Base-by-base conservation (phyloP, 2,329 filamentous ascomycete genomes). In the Fusarium sp. region DNA sequence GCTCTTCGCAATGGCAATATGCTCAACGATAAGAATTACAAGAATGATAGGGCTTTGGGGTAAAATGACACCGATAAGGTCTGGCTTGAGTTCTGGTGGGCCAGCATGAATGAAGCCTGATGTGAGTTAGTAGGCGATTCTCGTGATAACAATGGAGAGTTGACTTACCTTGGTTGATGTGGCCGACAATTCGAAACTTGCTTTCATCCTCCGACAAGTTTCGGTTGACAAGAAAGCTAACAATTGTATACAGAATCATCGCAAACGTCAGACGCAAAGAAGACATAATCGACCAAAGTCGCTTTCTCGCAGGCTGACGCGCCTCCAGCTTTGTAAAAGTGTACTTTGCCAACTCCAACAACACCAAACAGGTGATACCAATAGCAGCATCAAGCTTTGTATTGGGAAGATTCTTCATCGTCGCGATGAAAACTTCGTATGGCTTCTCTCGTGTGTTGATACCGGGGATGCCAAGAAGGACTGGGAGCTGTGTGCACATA, bases 1-100 rank as follows among this genome's bases (percentile, higher is more conserved):
- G 0, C 92, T 93, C 78, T 95, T 95, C 9, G 92, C 90, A 65
- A 95, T 94, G 44, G 92, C 91, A 70, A 94, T 94, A 76, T 95
- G 92, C 79, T 94, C 92, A 57, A 95, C 92, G 22, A 94, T 85
- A 20, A 94, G 81, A 20, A 95, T 92, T 65, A 95, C 92, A 51
- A 93, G 87, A 1, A 91, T 88, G 20, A 90, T 90, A 0, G 92
- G 92, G 9, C 94, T 80, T 64, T 94, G 83, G 27, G 83, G 83
- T 4, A 86, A 81, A 69, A 93, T 88, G 1, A 84, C 77, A 2
- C 79, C 81, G 71, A 94, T 82, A 46, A 94, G 83, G 1, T 83
- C 78, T 0, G 77, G 77, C 63, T 87, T 85, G 47, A 92, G 80
- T 8, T 24, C 20, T 0, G 76, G 81, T 0, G 92, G 91, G 0